Base-by-base conservation (phyloP, 2,329 filamentous ascomycete genomes). In the Dothidotthia symphoricarpi region DNA sequence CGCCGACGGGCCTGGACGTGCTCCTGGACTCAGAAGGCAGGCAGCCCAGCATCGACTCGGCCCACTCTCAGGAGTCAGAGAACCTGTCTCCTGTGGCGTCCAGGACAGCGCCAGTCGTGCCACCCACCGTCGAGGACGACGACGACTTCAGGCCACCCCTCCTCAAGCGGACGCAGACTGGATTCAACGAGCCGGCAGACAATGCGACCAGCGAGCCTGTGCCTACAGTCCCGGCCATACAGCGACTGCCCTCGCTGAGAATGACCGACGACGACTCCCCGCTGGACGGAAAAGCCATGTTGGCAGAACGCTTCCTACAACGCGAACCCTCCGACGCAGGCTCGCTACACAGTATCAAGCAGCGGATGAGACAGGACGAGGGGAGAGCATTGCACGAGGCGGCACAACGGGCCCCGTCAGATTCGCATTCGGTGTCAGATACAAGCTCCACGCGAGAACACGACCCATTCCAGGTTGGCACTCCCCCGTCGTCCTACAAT, bases 101-200 rank as follows among this genome's bases (percentile, higher is more conserved):
- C 32, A 46, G 44, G 39, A 59, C 53, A 41, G 43, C 49, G 16
- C 51, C 59, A 3, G 52, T 45, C 6, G 41, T 58, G n/a, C 51
- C 59, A n/a, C 53, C 62, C 12, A 64, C 51, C 1, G 44, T 47
- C 41, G 67, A 56, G 39, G 65, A 68, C 33, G 64, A 67, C 26
- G 70, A 72, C 30, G 68, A 71, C 31, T 82, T 82, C 55, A 59
- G 64, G 42, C 80, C 80, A 1, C 72, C 71, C 24, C 70, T 76
- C 5, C 66, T 85, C 36, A 70, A 73, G 41, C 73, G 81, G 27
- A 76, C 75, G 2, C 78, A 80, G 60, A 85, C 82, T 0, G 80
- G 80, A 14, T 63, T 63, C 45, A 47, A 25, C 7, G 49, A 47
- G 26, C 46, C 51, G 26, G 44, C 48, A 3, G 49, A 55, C 32